phyloP scores from a whole-genome alignment of 2,329 filamentous ascomycete genomes.

The Penicillium hordei region DNA sequence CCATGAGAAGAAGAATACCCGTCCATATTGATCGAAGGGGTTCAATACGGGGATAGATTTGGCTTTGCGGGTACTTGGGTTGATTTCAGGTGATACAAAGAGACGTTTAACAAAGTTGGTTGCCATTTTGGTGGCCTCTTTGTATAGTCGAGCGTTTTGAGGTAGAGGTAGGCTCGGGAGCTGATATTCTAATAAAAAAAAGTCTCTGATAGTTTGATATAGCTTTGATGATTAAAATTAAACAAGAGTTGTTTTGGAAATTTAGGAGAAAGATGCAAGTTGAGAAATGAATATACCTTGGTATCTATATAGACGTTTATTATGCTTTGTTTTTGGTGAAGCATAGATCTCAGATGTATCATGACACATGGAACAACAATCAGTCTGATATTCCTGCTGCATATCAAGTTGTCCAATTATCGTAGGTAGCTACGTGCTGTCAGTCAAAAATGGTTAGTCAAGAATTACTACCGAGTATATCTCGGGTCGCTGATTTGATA shows the following conservation, averaged over 20 bases:
- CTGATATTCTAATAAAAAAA: not conserved
- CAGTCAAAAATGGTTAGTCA: conserved; percentile 3
- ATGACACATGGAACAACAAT: conserved; percentile 17
- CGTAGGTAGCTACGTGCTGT: not conserved
- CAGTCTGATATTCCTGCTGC: conserved; percentile 5
- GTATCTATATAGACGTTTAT: conserved; percentile 13
- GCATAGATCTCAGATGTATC: not conserved
- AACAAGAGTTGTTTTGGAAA: not conserved
- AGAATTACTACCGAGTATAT: conserved; percentile 12
- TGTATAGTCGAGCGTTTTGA: not conserved
- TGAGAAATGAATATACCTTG: not conserved
- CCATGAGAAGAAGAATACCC: conserved; percentile 89
- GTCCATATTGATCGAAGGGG: conserved; percentile 73
- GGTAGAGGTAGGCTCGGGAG: not conserved
- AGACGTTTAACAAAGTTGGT: conserved; percentile 30
- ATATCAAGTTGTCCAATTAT: not conserved
- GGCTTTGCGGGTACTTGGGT: conserved; percentile 82
- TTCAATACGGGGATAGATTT: conserved; percentile 77
- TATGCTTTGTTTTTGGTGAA: not conserved
- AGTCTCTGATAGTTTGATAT: not conserved
- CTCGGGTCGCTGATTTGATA: conserved; percentile 19
- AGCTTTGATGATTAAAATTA: not conserved
- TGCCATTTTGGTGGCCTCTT: conserved; percentile 13
- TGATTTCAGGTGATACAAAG: conserved; percentile 65
- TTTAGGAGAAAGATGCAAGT: not conserved